Conservation (phyloP, 2,329 filamentous ascomycete species). For the Paramyrothecium roridum region DNA sequence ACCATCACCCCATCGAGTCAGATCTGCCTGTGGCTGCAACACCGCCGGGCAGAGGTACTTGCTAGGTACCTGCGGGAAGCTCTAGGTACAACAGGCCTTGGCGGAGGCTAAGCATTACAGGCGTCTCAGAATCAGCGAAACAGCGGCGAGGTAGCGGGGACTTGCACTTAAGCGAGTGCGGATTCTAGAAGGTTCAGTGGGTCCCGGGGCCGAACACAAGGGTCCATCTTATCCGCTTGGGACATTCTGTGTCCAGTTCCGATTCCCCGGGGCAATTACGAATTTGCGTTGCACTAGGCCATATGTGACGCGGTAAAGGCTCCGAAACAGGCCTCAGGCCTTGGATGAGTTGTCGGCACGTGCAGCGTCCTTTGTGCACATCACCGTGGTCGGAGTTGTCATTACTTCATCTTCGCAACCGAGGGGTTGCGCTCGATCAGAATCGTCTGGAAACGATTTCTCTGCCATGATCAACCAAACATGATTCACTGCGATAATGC, state of each 20-base stretch:
- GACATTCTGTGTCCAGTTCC: not conserved
- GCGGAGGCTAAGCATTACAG: not conserved
- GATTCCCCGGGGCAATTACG: too few species aligned
- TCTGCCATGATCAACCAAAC: too few species aligned
- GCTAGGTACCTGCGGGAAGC: not conserved
- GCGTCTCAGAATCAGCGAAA: not conserved
- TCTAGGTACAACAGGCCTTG: not conserved
- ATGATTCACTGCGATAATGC: too few species aligned
- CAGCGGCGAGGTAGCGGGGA: slow-evolving; percentile 23
- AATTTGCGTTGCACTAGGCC: too few species aligned
- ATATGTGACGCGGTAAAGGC: too few species aligned
- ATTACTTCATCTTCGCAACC: too few species aligned
- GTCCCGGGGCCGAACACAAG: slow-evolving; percentile 7
- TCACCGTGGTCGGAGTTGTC: too few species aligned
- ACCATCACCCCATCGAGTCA: not conserved
- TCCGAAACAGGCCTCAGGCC: too few species aligned
- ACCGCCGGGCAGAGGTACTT: not conserved
- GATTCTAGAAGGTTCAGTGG: slow-evolving; percentile 46
- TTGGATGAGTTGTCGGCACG: too few species aligned
- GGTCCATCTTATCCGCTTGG: not conserved
- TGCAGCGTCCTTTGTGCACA: too few species aligned
- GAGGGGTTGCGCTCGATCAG: too few species aligned
- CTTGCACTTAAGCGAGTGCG: slow-evolving; percentile 28
- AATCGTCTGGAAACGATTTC: too few species aligned
- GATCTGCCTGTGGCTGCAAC: not conserved